Evolutionary conservation across 179 eudicot genomes (phyloP).

Genomic region (Silene vulgaris): DNA sequence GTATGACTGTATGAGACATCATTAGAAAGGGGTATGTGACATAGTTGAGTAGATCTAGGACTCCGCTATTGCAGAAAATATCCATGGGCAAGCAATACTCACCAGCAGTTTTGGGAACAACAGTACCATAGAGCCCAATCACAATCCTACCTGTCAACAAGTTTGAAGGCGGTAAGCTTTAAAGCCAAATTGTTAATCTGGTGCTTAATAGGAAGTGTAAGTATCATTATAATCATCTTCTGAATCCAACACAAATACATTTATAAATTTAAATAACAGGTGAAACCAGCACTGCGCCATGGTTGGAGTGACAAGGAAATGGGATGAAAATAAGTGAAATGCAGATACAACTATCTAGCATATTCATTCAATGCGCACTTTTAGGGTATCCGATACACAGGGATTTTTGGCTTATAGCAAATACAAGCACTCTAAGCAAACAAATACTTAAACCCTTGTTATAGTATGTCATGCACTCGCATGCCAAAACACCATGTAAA

Average conservation of each 20-base stretch:
- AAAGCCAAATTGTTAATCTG: background rate
- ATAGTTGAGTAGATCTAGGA: background rate
- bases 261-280: background rate
- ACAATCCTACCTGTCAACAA: conserved; percentile 72
- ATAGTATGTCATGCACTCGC: background rate
- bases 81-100: conserved; percentile 18
- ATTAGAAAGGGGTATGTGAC: background rate
- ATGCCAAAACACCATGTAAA: conserved; percentile 1
- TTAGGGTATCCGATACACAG: background rate
- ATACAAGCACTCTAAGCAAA: background rate
- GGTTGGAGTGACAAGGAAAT: background rate
- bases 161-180: conserved; percentile 9
- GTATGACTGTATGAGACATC: background rate
- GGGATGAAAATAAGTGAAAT: background rate
- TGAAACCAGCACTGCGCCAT: background rate
- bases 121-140: conserved; percentile 74
- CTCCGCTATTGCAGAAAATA: background rate
- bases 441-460: background rate
- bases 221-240: background rate
- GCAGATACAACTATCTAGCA: background rate
- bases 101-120: conserved; percentile 84
- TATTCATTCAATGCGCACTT: background rate
- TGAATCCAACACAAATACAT: background rate
- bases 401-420: background rate
- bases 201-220: background rate